Base-by-base conservation (phyloP, 164 flowering plant species). In the Umbilicus rupestris region DNA sequence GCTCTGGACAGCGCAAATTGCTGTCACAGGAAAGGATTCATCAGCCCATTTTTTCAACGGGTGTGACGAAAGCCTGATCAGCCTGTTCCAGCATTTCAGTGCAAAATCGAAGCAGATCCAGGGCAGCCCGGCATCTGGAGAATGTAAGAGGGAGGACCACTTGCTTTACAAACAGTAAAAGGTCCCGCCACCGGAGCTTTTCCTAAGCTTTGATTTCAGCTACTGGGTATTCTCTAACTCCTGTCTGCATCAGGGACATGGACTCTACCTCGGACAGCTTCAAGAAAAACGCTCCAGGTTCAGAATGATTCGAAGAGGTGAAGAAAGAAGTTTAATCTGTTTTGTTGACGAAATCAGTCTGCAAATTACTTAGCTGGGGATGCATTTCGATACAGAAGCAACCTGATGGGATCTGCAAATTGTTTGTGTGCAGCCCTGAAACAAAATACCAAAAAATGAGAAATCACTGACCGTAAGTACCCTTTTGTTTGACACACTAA, bases 381-480 rank as follows among this genome's bases (percentile, higher is more conserved):
- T n/a, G n/a, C n/a, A n/a, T n/a, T 92, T 79, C 90, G 76, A 76
- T 84, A 90, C 39, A 92, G 81, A 73, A 90, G 96, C 62, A 92
- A 75, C 81, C 98, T 82, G 63, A 90, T 69, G 41, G 93, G 83
- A 77, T 90, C 98, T 28, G 90, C 82, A 80, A 66, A 84, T 58
- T 96, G 93, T 69, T 92, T 92, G 45, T 82, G 88, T 20, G 96
- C 92, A 80, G 98, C 98, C 98, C 97, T 92, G 84, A 52, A 69
- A 49, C 15, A 70, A 30, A 72, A n/a, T 41, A 75, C 11, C 11
- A 69, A 17, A n/a, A 46, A n/a, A n/a, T n/a, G n/a, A n/a, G n/a
- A n/a, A n/a, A n/a, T n/a, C n/a, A n/a, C n/a, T n/a, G n/a, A n/a
- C n/a, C n/a, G n/a, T n/a, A n/a, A n/a, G n/a, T n/a, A n/a, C n/a